Evolutionary conservation across 768 basidiomycete species (phyloP).

Genomic region (Xerocomellus intermedius): DNA sequence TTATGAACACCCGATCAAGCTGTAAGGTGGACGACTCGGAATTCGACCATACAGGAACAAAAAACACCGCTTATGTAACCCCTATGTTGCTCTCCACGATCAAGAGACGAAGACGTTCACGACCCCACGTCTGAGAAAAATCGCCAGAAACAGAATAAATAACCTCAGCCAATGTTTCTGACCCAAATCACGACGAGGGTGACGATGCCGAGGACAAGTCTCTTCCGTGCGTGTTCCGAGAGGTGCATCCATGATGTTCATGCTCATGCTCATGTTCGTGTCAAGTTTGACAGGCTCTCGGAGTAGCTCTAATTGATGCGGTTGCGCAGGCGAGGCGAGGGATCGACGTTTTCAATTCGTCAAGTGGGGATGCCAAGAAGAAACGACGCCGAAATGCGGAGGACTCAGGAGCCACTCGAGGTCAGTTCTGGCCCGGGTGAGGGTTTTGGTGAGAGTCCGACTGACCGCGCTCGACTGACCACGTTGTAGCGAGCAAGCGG

Average conservation of each 20-base stretch:
- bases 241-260: neutral
- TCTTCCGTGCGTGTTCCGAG: slow-evolving; percentile 46
- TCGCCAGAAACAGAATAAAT: slow-evolving; percentile 36
- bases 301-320: slow-evolving; percentile 85
- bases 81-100: too few species aligned
- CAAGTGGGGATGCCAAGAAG: slow-evolving; percentile 78
- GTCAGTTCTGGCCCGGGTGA: slow-evolving; percentile 25
- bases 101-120: too few species aligned
- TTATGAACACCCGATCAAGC: too few species aligned
- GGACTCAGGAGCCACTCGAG: slow-evolving; percentile 38
- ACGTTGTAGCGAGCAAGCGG: slow-evolving; percentile 51
- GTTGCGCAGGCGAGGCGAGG: slow-evolving; percentile 69
- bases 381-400: slow-evolving; percentile 57
- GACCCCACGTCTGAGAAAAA: slow-evolving; percentile 51
- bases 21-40: too few species aligned
- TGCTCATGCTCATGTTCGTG: neutral
- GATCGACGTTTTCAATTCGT: slow-evolving; percentile 82
- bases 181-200: neutral
- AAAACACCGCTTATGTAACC: too few species aligned
- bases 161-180: slow-evolving; percentile 7
- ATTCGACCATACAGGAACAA: too few species aligned
- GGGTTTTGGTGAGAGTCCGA: too few species aligned
- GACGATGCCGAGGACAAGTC: slow-evolving; percentile 40
- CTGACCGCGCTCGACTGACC: too few species aligned
- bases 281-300: slow-evolving; percentile 50